Evolutionary conservation across 257 asterid genomes (phyloP).

Genomic region (Penstemon barbatus): DNA sequence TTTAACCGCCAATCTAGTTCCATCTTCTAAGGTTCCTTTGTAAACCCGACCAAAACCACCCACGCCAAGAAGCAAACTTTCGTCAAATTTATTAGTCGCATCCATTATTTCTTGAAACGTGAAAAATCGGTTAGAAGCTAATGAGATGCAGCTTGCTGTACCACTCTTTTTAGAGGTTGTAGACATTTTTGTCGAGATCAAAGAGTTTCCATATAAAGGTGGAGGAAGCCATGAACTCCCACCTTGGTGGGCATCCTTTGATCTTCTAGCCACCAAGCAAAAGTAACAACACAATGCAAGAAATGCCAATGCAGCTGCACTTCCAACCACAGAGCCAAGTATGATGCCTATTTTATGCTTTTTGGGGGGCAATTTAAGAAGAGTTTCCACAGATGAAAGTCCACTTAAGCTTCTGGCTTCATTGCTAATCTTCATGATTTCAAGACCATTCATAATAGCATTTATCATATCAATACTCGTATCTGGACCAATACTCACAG

Average conservation of each 20-base stretch:
- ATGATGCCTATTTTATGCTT: constrained; percentile 39
- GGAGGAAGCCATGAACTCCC: constrained; percentile 62
- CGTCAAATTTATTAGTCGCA: constrained; percentile 68
- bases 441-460: constrained; percentile 74
- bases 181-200: constrained; percentile 58
- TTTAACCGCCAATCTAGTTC: constrained; percentile 66
- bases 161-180: constrained; percentile 63
- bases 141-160: constrained; percentile 65
- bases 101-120: constrained; percentile 67
- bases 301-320: constrained; percentile 38
- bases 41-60: constrained; percentile 85
- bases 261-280: constrained; percentile 45
- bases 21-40: constrained; percentile 68
- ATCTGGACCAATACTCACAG: constrained; percentile 68
- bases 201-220: constrained; percentile 68
- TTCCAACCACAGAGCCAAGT: constrained; percentile 48
- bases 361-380: constrained; percentile 41
- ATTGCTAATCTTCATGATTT: constrained; percentile 74
- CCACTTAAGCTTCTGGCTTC: constrained; percentile 65
- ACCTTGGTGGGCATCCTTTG: constrained; percentile 47
- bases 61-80: constrained; percentile 66
- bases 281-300: constrained; percentile 48
- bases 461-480: constrained; percentile 39
- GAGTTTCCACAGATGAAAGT: constrained; percentile 44
- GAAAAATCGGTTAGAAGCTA: constrained; percentile 59